Percentiles rank a stretch among this genome's conserved stretches.
Evolutionary conservation across 2,329 filamentous ascomycete genomes (phyloP).

Genomic region (Xylaria sp.): DNA sequence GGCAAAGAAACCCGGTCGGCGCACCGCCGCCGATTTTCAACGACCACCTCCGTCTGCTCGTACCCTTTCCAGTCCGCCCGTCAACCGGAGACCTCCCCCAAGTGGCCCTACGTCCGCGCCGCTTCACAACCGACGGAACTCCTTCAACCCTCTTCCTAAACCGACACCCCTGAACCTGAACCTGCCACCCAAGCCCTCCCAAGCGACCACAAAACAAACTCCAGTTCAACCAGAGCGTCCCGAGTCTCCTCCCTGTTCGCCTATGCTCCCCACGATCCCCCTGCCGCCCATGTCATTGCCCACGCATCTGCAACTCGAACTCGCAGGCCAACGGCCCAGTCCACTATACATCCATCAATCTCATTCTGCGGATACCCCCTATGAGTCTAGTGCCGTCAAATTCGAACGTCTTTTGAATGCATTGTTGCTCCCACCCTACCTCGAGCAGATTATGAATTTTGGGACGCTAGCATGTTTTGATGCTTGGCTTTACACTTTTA

Average conservation of each 20-base stretch:
- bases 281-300: conserved; percentile 71
- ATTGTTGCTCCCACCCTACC: conserved; percentile 76
- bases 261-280: conserved; percentile 61
- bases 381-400: conserved; percentile 91
- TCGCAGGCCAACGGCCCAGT: conserved; percentile 66
- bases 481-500: conserved; percentile 96
- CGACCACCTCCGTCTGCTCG: conserved; percentile 46
- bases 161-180: conserved; percentile 55
- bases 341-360: conserved; percentile 70
- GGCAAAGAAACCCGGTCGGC: conserved; percentile 31
- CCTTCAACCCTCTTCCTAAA: conserved; percentile 52
- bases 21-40: conserved; percentile 40
- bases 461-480: conserved; percentile 91
- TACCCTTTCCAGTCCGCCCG: conserved; percentile 61
- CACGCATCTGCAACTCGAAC: conserved; percentile 68
- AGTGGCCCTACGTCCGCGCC: conserved; percentile 41
- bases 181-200: conserved; percentile 22
- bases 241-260: conserved; percentile 49
- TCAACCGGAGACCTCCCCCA: conserved; percentile 46
- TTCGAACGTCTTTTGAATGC: conserved; percentile 92
- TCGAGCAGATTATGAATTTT: conserved; percentile 87
- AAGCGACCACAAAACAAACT: conserved; percentile 14
- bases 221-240: conserved; percentile 34
- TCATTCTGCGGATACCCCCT: conserved; percentile 66
- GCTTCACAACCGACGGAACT: conserved; percentile 53